A percentile compares a stretch with the other conserved stretches of the same genome.
Evolutionary conservation across 2,329 filamentous ascomycete genomes (phyloP).

Genomic region (Colletotrichum somersetense): DNA sequence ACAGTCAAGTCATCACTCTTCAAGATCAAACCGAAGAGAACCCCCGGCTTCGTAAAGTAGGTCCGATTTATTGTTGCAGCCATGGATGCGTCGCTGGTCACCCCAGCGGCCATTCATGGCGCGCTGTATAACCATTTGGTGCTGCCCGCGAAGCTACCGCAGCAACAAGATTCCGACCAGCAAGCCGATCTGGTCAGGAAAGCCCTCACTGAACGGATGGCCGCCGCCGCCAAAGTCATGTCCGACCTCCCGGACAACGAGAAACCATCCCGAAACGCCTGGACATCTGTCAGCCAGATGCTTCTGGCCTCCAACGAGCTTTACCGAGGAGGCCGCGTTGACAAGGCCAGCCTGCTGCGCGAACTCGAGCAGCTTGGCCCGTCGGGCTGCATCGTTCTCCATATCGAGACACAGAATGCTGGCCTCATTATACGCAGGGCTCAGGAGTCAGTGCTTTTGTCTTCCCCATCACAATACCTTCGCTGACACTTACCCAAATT

Average conservation of each 20-base stretch:
- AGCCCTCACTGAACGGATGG: conserved; percentile 13
- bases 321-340: conserved; percentile 23
- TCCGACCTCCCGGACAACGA: conserved; percentile 2
- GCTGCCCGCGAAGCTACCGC: conserved; percentile 33
- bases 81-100: conserved; percentile 9
- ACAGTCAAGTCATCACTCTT: not conserved
- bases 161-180: conserved; percentile 23
- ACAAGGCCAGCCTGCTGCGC: conserved; percentile 19
- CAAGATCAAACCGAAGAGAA: not conserved
- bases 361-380: conserved; percentile 14
- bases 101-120: conserved; percentile 25
- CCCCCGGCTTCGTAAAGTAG: not conserved
- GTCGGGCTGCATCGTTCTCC: conserved; percentile 24
- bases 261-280: not conserved
- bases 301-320: conserved; percentile 20
- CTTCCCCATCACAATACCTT: conserved; percentile 5
- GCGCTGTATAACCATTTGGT: conserved; percentile 35
- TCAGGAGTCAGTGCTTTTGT: conserved; percentile 45
- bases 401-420: conserved; percentile 48
- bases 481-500: not conserved
- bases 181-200: conserved; percentile 26
- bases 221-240: conserved; percentile 28
- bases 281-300: conserved; percentile 16
- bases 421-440: conserved; percentile 48
- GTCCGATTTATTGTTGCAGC: not conserved